These are phyloP conservation scores for Ceratobasidium sp. DNA, from an alignment of 1,284 basidiomycete genomes.

Conservation along the genomic window DNA sequence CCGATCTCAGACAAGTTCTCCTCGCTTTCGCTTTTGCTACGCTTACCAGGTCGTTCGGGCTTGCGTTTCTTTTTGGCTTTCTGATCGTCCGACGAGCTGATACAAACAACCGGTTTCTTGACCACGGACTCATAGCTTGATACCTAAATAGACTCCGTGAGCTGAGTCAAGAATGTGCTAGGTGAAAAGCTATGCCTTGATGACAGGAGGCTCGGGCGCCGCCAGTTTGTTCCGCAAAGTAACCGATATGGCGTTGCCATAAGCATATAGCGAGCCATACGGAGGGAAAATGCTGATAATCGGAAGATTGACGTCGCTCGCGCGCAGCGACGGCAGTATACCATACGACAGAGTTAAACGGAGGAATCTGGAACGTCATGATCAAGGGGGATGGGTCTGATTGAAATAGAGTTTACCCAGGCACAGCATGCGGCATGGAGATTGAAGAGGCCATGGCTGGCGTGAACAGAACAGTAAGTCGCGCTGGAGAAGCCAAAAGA, in stretches of 20 bases:
- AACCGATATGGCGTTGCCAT: neutral
- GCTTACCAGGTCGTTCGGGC: slow-evolving; percentile 15
- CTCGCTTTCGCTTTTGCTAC: slow-evolving; percentile 4
- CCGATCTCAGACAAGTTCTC: slow-evolving; percentile 4
- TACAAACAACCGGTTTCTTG: slow-evolving; percentile 15
- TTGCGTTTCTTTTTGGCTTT: slow-evolving; percentile 32
- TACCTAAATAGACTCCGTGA: slow-evolving; percentile 11
- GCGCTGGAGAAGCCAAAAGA: slow-evolving; percentile 17
- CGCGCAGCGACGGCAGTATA: slow-evolving; percentile 34
- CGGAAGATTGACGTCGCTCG: slow-evolving; percentile 27
- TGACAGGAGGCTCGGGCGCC: slow-evolving; percentile 35
- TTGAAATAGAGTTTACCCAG: slow-evolving; percentile 4
- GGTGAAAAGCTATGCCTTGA: slow-evolving; percentile 23
- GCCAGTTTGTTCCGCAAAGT: neutral
- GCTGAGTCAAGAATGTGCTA: too few species aligned
- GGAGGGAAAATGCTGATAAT: slow-evolving; percentile 14
- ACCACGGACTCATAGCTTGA: slow-evolving; percentile 28
- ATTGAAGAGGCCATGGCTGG: slow-evolving; percentile 23
- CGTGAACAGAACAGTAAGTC: slow-evolving; percentile 7
- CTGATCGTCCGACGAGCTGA: neutral
- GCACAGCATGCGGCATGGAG: slow-evolving; percentile 39
- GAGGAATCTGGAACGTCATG: slow-evolving; percentile 13
- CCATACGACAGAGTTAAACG: neutral
- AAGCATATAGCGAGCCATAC: slow-evolving; percentile 9
- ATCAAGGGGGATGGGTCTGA: neutral